Base-by-base conservation (phyloP, 2,329 filamentous ascomycete genomes). In the Venturia oleaginea region DNA sequence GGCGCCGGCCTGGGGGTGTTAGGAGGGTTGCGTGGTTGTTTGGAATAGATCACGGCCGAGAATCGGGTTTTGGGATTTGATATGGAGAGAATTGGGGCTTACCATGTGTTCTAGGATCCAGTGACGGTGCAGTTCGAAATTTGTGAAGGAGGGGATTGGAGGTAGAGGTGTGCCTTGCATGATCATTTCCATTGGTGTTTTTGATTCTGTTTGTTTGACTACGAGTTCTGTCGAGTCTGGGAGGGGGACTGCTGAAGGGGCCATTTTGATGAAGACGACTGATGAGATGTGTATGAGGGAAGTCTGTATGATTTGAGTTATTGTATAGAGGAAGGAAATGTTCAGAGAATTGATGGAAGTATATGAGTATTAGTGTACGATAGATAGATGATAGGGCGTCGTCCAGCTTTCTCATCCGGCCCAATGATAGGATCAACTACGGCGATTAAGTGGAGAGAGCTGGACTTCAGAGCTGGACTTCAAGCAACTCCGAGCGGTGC, bases 81-180 rank as follows among this genome's bases (percentile, higher is more conserved):
- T 15, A n/a, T n/a, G n/a, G n/a, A n/a, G 8, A 15, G 38, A 40
- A 15, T 2, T 13, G 38, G 55, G 13, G 22, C 40, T 42, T 42
- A 60, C 59, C 80, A 88, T 88, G 74, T 89, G 86, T 34, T 83
- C 77, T 11, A 87, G 77, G 65, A 85, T 84, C 78, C 87, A 88
- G 69, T 80, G 79, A 24, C 88, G 83, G 65, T 89, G 81, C 59
- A 81, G 79, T 43, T 79, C 78, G 65, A 80, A 79, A 30, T 79
- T 77, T 4, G 78, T 73, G 70, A 86, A 85, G 46, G 76, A 77
- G 2, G 85, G 85, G 24, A 87, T 84, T 10, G 83, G 81, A 13
- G 78, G 75, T 32, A 83, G 75, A 66, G 72, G 75, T 17, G 75
- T 71, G 54, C 79, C 79, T 71, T 80, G 78, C 24, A 76, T 79